phyloP scores from a whole-genome alignment of 169 alveolate species.

The Amoebophrya sp. region DNA sequence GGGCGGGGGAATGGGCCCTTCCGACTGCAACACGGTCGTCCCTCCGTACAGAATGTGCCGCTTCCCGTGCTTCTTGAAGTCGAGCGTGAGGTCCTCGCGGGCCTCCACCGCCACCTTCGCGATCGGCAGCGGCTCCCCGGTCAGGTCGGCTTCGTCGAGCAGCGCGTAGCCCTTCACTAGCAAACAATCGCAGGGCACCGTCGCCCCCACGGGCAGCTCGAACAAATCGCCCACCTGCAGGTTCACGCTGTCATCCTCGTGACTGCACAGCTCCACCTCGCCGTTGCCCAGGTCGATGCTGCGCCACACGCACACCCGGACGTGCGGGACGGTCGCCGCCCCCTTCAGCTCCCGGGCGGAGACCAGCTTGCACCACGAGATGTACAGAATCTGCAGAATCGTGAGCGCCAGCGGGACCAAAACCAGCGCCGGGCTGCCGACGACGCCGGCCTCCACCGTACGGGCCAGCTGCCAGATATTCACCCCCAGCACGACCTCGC shows the following conservation, averaged over 20 bases:
- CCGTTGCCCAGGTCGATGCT: background rate
- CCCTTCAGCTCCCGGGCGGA: background rate
- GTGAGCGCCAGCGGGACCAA: background rate
- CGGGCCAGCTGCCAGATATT: background rate
- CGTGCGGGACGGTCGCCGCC: background rate
- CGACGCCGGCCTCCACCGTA: background rate
- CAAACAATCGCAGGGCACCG: background rate
- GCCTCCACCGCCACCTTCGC: background rate
- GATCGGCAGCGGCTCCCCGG: background rate
- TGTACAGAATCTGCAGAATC: background rate
- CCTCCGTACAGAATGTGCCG: background rate
- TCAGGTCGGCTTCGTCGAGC: background rate
- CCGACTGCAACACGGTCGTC: background rate
- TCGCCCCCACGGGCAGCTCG: background rate
- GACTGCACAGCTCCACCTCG: background rate
- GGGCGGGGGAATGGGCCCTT: background rate
- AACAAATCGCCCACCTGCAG: background rate
- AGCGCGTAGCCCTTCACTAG: background rate
- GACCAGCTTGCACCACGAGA: background rate
- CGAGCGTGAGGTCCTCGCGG: background rate
- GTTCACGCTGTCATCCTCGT: background rate
- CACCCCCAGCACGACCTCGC: background rate
- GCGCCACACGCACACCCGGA: background rate
- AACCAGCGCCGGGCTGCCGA: background rate
- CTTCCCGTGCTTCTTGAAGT: background rate